Evolutionary conservation across 768 basidiomycete genomes (phyloP), one percentile per base, ranked within the genome.

Genomic region (Amanita rubescens): DNA sequence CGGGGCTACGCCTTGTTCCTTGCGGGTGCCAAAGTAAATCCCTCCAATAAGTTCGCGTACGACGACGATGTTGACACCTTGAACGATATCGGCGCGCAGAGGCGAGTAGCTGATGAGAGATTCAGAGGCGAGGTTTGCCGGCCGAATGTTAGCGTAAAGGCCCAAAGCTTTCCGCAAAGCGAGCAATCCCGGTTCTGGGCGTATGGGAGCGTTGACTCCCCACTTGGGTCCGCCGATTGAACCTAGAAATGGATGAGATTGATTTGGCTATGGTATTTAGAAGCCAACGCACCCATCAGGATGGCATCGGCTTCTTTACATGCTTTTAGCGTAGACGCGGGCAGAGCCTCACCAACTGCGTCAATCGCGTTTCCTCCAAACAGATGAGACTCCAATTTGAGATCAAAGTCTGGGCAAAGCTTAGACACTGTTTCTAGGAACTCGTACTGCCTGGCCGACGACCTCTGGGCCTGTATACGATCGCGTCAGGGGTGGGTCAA

Each of bases 151-250:
- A 66, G 93, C 95, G 71, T 94, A 98, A 45, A 98, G 81, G 19
- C 94, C 95, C 51, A 98, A 85, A 25, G 81, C 82, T 70, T 99
- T 98, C 60, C 96, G 85, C 49, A 99, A 80, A 6, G 74, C 67
- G 25, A 99, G 83, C 10, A 99, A 80, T 51, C 96, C 96, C 56
- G 82, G 81, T 68, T 99, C 96, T 15, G 96, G 96, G 53, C 96
- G 85, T 51, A 97, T 82, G 67, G 87, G 85, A 56, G 81, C 78
- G 53, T 84, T 80, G 2, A 94, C 87, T 45, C 93, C 94, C 96
- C 96, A 99, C 71, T 97, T 97, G 12, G 96, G 96, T n/a, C 96
- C 96, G 55, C 96, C 96, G 59, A 98, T 90, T 17, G 95, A 87
- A 59, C 95, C 95, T 97, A 53, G 1, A 10, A 12, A 11, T 27